Evolutionary conservation across 768 basidiomycete species (phyloP), one percentile per base, ranked within the genome.

Genomic region (Tricholoma bakamatsutake): DNA sequence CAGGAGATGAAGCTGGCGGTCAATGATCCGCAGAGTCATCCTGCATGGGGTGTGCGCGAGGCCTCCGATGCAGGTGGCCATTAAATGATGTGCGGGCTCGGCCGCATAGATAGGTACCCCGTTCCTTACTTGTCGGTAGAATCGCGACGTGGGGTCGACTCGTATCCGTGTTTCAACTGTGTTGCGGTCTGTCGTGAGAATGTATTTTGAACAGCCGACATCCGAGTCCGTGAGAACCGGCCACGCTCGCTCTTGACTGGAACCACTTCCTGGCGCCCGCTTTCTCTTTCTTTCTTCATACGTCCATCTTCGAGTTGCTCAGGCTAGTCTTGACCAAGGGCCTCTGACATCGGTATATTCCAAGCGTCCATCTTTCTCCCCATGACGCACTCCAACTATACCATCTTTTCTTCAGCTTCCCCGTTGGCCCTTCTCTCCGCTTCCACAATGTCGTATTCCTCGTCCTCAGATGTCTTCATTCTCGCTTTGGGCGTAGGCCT

Each of bases 401-500:
- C 72, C 64, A 69, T 69, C 55, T 69, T 72, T 67, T 67, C 71
- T 62, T 64, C 73, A 79, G 74, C 69, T 54, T 64, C 73, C 52
- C 68, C 69, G 30, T 60, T 67, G 50, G 62, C 69, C 54, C 59
- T 73, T 42, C 61, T 66, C 50, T 65, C 71, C 33, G 59, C 59
- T 21, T 54, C 67, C 56, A 62, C 68, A 57, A 85, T 88, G 84
- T 76, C 86, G 57, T 70, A 81, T 60, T 67, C 80, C 5, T 82
- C 85, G 13, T 78, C 84, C 37, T 86, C 89, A 46, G 92, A 95
- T 71, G 71, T 87, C 45, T 65, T 83, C 63, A 78, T 94, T 57
- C 80, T 95, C 57, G 74, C 79, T 42, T 68, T 93, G 42, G 90
- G 91, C 53, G 81, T 91, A 53, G 77, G 83, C 58, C 79, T 91